These are phyloP conservation scores for Septoria petroselini DNA, from an alignment of 2,329 filamentous ascomycete genomes.

Conservation along the genomic window DNA sequence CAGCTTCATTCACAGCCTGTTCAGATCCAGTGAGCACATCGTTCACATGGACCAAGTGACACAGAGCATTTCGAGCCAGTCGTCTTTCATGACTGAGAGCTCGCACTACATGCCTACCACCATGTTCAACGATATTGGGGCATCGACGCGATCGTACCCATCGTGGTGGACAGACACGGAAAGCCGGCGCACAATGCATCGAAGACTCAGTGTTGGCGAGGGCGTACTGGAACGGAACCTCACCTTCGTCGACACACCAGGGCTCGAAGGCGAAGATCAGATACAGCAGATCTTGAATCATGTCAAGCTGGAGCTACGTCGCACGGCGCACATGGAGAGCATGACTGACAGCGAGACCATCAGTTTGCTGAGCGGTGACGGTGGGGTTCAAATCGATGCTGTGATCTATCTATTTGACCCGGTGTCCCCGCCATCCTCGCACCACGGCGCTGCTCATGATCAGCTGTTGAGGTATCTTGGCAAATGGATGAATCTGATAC, in stretches of 20 bases:
- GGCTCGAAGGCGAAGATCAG: constrained; percentile 57
- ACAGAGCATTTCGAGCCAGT: constrained; percentile 38
- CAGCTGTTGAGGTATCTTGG: constrained; percentile 49
- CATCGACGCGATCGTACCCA: constrained; percentile 64
- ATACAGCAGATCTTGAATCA: constrained; percentile 48
- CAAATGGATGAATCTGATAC: constrained; percentile 76
- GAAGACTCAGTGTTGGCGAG: constrained; percentile 68
- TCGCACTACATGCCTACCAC: constrained; percentile 20
- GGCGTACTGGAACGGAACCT: constrained; percentile 84
- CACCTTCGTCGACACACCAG: constrained; percentile 85
- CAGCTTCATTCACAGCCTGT: constrained; percentile 80
- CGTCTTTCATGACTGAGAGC: constrained; percentile 21
- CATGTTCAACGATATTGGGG: constrained; percentile 42
- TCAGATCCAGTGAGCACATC: constrained; percentile 84
- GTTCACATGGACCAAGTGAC: constrained; percentile 74
- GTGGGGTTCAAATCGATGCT: constrained; percentile 78
- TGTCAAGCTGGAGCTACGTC: constrained; percentile 66
- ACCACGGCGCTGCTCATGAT: constrained; percentile 16
- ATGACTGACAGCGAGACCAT: constrained; percentile 72
- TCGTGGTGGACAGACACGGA: constrained; percentile 84
- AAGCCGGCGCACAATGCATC: constrained; percentile 59
- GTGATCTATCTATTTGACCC: constrained; percentile 77
- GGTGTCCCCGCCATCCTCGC: background rate
- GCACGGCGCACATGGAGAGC: constrained; percentile 59
- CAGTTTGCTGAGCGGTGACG: constrained; percentile 73